A percentile compares a stretch with the other conserved stretches of the same genome.
These are phyloP conservation scores for Phytophthora melonis DNA, from an alignment of 352 stramenopile genomes.

Conservation along the genomic window DNA sequence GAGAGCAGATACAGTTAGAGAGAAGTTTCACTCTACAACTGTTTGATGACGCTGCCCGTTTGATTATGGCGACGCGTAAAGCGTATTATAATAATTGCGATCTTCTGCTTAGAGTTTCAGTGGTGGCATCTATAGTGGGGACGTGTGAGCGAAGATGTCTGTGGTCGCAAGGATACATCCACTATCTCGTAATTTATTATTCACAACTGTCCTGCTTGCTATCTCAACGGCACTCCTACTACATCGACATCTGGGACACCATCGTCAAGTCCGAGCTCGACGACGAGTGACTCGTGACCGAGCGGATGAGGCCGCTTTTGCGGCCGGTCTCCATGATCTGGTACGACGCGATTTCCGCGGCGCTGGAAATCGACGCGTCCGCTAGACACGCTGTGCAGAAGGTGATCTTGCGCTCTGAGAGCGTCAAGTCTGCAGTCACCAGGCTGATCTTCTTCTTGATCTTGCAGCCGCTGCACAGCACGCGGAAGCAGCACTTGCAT, in stretches of 20 bases:
- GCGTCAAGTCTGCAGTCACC: constrained; percentile 44
- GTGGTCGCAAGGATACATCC: not conserved
- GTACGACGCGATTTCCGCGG: constrained; percentile 37
- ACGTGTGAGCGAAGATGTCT: too few relatives aligned
- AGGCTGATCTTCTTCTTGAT: constrained; percentile 54
- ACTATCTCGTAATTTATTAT: constrained; percentile 41
- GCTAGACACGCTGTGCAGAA: constrained; percentile 45
- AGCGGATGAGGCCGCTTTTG: constrained; percentile 40
- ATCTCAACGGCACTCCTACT: constrained; percentile 13
- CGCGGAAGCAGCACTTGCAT: constrained; percentile 48
- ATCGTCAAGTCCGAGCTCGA: constrained; percentile 40
- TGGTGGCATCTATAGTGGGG: too few relatives aligned
- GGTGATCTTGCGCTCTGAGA: constrained; percentile 46
- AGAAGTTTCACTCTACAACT: constrained; percentile 1
- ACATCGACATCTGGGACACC: constrained; percentile 32
- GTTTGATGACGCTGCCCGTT: not conserved
- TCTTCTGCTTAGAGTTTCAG: too few relatives aligned
- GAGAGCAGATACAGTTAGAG: constrained; percentile 16
- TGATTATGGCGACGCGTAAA: not conserved
- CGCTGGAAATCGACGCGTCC: constrained; percentile 28
- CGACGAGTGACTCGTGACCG: constrained; percentile 34
- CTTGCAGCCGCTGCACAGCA: constrained; percentile 43
- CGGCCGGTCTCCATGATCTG: constrained; percentile 45
- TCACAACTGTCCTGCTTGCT: constrained; percentile 21
- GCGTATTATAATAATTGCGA: too few relatives aligned